Base-by-base conservation (phyloP, 139 green algal species). In the Dunaliella primolecta region DNA sequence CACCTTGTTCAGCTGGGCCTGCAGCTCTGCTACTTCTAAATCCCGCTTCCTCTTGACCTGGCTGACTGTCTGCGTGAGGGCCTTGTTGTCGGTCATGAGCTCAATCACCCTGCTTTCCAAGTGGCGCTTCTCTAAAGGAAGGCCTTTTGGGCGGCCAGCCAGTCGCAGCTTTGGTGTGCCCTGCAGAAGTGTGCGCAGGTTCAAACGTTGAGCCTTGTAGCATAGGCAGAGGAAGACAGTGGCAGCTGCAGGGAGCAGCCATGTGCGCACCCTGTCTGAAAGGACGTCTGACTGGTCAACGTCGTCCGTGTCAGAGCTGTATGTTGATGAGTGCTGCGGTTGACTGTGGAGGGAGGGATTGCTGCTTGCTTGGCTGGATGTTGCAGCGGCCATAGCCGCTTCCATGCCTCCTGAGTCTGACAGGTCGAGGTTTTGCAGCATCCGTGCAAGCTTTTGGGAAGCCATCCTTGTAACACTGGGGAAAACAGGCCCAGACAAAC, bases 41-140 rank as follows among this genome's bases (percentile, higher is more conserved):
- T 87, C 87, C 57, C 84, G 84, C 0, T 46, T 70, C 35, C 36
- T n/a, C 29, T 85, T 71, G 36, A 70, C 77, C 64, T 89, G 74
- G 2, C 85, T 55, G 32, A 86, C 79, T 21, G 38, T 78, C 38
- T 31, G 1, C 84, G 87, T 75, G 70, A 90, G 35, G 1, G 64
- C 37, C 34, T 71, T 84, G 84, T 87, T 90, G 25, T 90, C 87
- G 1, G 56, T 56, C 82, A 89, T 85, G 0, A 91, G 85, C 74
- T 86, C 71, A 82, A 91, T 56, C 21, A 83, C 75, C 37, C 81
- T 84, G 24, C 70, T 80, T 83, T 91, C 88, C 56, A 91, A 29
- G 31, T 78, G 70, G 57, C 37, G 33, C 2, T 80, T 29, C 31
- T 80, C n/a, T n/a, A n/a, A n/a, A n/a, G n/a, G n/a, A n/a, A n/a